Percentiles rank a stretch among this genome's conserved stretches.
Evolutionary conservation across 164 flowering plant genomes (phyloP).

Genomic region (Pachysandra terminalis): DNA sequence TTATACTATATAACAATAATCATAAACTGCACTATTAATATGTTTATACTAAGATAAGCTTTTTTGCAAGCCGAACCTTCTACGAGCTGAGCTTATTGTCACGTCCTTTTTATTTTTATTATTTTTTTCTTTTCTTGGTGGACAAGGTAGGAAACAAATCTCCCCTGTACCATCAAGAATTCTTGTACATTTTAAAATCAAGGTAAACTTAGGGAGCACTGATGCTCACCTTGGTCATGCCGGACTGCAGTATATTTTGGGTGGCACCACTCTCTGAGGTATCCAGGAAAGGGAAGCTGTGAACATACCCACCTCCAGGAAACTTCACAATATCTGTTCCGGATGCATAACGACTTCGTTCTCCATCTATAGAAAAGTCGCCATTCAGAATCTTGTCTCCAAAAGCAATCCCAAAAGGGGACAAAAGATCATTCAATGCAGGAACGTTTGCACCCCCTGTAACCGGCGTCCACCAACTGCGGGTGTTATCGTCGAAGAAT

Average conservation of each 20-base stretch:
- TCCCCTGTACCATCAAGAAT: too few relatives aligned
- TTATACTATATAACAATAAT: too few relatives aligned
- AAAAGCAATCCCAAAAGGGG: constrained; percentile 95
- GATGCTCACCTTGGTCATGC: constrained; percentile 59
- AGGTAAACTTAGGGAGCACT: neutral
- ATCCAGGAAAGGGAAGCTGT: constrained; percentile 81
- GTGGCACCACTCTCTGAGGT: constrained; percentile 92
- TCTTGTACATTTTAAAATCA: neutral
- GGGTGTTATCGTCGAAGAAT: constrained; percentile 94
- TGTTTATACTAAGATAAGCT: too few relatives aligned
- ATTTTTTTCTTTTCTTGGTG: too few relatives aligned
- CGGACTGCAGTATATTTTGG: constrained; percentile 62
- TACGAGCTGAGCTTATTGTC: too few relatives aligned
- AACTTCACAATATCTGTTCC: constrained; percentile 90
- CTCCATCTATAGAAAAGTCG: constrained; percentile 83
- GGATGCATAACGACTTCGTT: constrained; percentile 95
- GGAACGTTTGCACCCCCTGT: constrained; percentile 99
- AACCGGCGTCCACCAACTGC: constrained; percentile 99
- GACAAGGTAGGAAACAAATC: too few relatives aligned
- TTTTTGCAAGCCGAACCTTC: too few relatives aligned
- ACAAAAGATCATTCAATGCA: constrained; percentile 92
- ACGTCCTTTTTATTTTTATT: too few relatives aligned
- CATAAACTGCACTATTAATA: too few relatives aligned
- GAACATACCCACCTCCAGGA: constrained; percentile 82
- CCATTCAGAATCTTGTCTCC: constrained; percentile 96